phyloP scores from a whole-genome alignment of 768 basidiomycete genomes.

The Mycena vitilis region DNA sequence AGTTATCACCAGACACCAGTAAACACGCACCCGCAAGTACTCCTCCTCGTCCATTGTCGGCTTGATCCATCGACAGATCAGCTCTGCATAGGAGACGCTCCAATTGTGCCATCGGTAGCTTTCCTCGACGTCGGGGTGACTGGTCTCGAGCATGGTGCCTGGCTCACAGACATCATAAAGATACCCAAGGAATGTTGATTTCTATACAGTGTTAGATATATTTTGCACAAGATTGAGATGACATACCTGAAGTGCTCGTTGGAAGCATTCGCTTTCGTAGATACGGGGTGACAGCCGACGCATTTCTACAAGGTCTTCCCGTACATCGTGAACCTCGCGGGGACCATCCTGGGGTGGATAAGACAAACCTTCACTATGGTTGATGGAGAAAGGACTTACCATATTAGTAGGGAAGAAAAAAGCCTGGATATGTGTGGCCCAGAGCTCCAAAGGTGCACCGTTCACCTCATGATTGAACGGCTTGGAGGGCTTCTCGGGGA shows the following conservation, averaged over 20 bases:
- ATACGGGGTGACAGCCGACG: not conserved
- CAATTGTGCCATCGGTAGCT: slow-evolving; percentile 10
- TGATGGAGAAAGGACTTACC: too few relatives aligned
- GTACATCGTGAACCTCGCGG: not conserved
- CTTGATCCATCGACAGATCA: not conserved
- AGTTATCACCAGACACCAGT: too few relatives aligned
- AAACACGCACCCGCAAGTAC: not conserved
- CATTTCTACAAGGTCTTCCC: not conserved
- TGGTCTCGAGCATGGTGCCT: slow-evolving; percentile 4
- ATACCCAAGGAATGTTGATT: not conserved
- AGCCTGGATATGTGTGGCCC: not conserved
- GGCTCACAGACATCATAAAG: not conserved
- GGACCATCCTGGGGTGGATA: not conserved
- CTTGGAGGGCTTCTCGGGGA: not conserved
- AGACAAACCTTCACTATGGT: too few relatives aligned
- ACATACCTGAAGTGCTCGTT: not conserved
- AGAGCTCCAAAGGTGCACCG: not conserved
- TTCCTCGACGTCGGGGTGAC: not conserved
- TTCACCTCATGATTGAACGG: not conserved
- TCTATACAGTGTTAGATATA: not conserved
- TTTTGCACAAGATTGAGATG: too few relatives aligned
- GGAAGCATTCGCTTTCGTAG: not conserved
- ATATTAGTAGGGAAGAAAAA: not conserved
- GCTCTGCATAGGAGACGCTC: not conserved
- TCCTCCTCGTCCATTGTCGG: not conserved